These are phyloP conservation scores for Alternaria burnsii DNA, from an alignment of 2,329 filamentous ascomycete genomes.

Conservation along the genomic window DNA sequence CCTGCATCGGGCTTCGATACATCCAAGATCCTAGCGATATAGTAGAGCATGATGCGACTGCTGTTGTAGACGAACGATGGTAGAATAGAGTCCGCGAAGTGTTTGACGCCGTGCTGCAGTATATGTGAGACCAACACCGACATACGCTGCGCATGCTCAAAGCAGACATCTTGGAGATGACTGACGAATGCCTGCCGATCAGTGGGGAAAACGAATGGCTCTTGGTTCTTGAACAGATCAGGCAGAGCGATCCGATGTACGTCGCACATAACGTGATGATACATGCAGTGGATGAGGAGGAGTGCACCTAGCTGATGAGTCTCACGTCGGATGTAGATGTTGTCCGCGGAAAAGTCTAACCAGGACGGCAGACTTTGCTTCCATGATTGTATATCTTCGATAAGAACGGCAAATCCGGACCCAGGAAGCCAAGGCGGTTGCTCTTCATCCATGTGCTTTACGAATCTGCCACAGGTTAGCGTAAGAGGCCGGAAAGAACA, in stretches of 20 bases:
- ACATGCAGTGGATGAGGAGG: conserved; percentile 47
- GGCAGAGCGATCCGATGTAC: conserved; percentile 44
- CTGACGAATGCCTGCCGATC: conserved; percentile 37
- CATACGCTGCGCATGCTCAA: conserved; percentile 44
- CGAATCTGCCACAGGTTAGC: conserved; percentile 28
- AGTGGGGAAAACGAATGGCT: conserved; percentile 40
- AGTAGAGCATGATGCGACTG: conserved; percentile 46
- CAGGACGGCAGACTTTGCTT: conserved; percentile 40
- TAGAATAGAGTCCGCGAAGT: conserved; percentile 45
- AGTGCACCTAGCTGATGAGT: conserved; percentile 45
- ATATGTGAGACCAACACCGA: conserved; percentile 39
- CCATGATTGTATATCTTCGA: conserved; percentile 39
- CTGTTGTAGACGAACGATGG: conserved; percentile 47
- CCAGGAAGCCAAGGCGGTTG: conserved; percentile 40
- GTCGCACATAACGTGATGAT: conserved; percentile 45
- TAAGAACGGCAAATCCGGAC: conserved; percentile 39
- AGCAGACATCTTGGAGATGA: conserved; percentile 39
- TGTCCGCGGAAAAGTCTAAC: conserved; percentile 45
- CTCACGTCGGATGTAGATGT: conserved; percentile 47
- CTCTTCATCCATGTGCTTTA: conserved; percentile 45
- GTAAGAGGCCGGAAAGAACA: not conserved
- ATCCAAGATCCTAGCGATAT: conserved; percentile 42
- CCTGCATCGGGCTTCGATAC: conserved; percentile 36
- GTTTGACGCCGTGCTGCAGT: conserved; percentile 42
- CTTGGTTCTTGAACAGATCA: conserved; percentile 43